These are phyloP conservation scores for Emergomyces orientalis DNA, from an alignment of 2,329 filamentous ascomycete species.

Conservation along the genomic window DNA sequence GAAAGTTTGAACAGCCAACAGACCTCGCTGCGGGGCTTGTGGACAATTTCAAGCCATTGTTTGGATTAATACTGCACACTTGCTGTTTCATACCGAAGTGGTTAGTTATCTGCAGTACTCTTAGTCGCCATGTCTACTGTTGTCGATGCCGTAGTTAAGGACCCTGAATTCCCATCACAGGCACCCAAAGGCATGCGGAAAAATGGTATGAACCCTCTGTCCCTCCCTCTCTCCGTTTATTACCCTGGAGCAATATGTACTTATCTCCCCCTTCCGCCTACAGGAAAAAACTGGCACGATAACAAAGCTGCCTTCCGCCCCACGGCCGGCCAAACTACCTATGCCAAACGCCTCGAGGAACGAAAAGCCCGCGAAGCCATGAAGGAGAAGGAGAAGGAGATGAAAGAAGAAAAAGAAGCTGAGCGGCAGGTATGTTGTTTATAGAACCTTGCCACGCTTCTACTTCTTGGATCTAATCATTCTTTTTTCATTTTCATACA, in stretches of 20 bases:
- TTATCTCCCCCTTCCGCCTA: neutral
- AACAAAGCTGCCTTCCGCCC: conserved; percentile 79
- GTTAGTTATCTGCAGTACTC: neutral
- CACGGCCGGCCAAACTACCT: conserved; percentile 65
- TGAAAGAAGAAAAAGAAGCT: conserved; percentile 94
- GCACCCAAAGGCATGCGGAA: conserved; percentile 5
- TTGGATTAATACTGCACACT: neutral
- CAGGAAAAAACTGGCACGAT: conserved; percentile 92
- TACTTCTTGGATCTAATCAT: neutral
- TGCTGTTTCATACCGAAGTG: too few relatives aligned
- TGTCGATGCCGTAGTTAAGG: neutral
- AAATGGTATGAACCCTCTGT: conserved; percentile 3
- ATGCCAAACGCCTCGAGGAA: conserved; percentile 63
- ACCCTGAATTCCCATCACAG: neutral
- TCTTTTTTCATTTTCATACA: conserved; percentile 30
- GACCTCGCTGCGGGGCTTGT: neutral
- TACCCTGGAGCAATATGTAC: neutral
- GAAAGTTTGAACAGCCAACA: neutral
- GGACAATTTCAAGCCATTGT: neutral
- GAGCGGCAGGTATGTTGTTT: conserved; percentile 57
- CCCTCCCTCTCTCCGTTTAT: neutral
- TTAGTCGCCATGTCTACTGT: neutral
- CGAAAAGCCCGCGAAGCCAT: conserved; percentile 62
- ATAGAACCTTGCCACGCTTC: neutral
- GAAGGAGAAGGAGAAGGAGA: conserved; percentile 88